phyloP scores from a whole-genome alignment of 331 rosid genomes.

The Dryas integrifolia region DNA sequence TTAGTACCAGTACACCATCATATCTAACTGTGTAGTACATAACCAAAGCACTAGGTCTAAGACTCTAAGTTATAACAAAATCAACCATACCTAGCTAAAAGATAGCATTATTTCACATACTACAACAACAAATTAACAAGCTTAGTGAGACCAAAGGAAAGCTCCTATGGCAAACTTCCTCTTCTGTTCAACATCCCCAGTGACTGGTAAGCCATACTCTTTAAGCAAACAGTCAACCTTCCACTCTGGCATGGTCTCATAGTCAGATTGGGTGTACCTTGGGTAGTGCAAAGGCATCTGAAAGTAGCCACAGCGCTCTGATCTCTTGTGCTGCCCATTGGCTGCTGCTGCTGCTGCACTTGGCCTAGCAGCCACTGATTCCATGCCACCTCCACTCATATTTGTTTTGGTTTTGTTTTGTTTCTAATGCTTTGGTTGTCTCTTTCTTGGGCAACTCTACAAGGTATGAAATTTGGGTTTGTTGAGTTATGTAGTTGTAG shows the following conservation, averaged over 20 bases:
- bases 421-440: no score
- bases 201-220: constrained; percentile 58
- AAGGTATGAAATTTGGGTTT: no score
- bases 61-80: background rate
- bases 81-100: background rate
- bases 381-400: background rate
- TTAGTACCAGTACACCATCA: no score
- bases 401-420: no score
- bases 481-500: no score
- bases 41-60: no score
- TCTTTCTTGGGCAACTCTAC: no score
- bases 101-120: background rate
- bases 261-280: constrained; percentile 49
- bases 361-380: background rate
- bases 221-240: constrained; percentile 58
- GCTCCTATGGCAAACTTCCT: constrained; percentile 67
- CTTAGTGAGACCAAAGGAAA: constrained; percentile 50
- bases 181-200: constrained; percentile 47
- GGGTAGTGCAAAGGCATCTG: constrained; percentile 84
- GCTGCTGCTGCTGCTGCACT: background rate
- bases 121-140: background rate
- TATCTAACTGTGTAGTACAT: no score
- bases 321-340: constrained; percentile 16
- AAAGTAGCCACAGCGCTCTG: constrained; percentile 37
- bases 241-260: constrained; percentile 73